Percentiles rank a stretch among this genome's conserved stretches.
Evolutionary conservation across 768 basidiomycete species (phyloP).

Genomic region (Phlegmacium glaucopus): DNA sequence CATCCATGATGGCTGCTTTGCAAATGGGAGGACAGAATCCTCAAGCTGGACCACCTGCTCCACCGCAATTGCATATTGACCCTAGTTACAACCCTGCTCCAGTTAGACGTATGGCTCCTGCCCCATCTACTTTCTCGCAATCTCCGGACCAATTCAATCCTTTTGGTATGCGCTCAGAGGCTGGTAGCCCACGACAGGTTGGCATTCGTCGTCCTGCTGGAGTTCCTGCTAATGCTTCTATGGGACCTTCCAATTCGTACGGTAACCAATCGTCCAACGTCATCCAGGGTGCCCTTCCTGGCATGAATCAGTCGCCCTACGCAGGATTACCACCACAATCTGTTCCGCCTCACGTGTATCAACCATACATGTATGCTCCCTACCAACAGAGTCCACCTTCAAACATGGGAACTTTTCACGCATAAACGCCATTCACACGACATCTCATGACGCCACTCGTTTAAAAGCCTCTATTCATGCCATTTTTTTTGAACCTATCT

Average conservation of each 20-base stretch:
- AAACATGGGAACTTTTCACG: conserved; percentile 76
- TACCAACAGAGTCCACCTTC: conserved; percentile 71
- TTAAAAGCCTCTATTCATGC: conserved; percentile 23
- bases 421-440: conserved; percentile 43
- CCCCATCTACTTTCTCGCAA: conserved; percentile 35
- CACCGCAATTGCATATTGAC: conserved; percentile 65
- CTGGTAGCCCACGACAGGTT: conserved; percentile 43
- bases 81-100: conserved; percentile 47
- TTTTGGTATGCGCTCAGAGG: conserved; percentile 45
- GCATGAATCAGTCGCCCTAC: conserved; percentile 67
- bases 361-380: conserved; percentile 81
- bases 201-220: conserved; percentile 47
- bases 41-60: conserved; percentile 61
- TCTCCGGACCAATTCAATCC: conserved; percentile 48
- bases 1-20: conserved; percentile 90
- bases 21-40: conserved; percentile 90
- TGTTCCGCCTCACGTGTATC: conserved; percentile 67
- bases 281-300: conserved; percentile 52
- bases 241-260: conserved; percentile 48
- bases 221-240: conserved; percentile 45
- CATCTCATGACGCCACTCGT: conserved; percentile 41
- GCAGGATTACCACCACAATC: conserved; percentile 55
- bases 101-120: conserved; percentile 34
- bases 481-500: conserved; percentile 21
- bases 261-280: conserved; percentile 61